These are phyloP conservation scores for Sporothrix protearum DNA, from an alignment of 2,329 filamentous ascomycete species.

Conservation along the genomic window DNA sequence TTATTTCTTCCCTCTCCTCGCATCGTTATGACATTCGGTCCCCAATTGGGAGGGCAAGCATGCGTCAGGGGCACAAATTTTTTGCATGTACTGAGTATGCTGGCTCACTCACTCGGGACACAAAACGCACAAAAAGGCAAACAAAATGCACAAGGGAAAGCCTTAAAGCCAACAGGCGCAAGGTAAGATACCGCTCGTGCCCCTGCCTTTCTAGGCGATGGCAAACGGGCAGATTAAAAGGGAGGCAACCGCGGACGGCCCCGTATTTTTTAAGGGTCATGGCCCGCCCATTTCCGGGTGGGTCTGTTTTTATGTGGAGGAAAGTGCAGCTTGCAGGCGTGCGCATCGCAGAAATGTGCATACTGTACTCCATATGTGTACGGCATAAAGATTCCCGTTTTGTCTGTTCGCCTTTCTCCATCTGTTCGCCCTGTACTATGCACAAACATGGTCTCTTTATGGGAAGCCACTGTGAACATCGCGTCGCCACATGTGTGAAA, in stretches of 20 bases:
- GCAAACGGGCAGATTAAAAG: neutral
- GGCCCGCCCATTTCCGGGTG: neutral
- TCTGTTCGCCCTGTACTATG: neutral
- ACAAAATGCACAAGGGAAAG: neutral
- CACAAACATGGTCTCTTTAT: neutral
- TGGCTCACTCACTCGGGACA: too few relatives aligned
- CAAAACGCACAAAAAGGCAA: neutral
- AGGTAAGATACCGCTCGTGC: conserved; percentile 5
- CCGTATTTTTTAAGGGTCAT: conserved; percentile 5
- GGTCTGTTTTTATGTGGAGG: neutral
- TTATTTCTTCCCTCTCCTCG: neutral
- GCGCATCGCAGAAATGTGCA: neutral
- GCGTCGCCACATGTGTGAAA: neutral
- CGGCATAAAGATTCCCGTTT: too few relatives aligned
- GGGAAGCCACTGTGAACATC: neutral
- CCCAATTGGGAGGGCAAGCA: neutral
- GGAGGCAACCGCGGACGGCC: neutral
- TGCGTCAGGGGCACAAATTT: neutral
- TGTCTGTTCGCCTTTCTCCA: neutral
- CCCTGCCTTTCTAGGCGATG: neutral
- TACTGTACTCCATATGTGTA: neutral
- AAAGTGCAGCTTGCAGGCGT: neutral
- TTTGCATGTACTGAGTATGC: too few relatives aligned
- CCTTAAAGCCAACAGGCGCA: neutral
- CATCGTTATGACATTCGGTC: neutral